Evolutionary conservation across 192 early-diverging fungal genomes (phyloP).

Genomic region (Entomortierella parvispora): DNA sequence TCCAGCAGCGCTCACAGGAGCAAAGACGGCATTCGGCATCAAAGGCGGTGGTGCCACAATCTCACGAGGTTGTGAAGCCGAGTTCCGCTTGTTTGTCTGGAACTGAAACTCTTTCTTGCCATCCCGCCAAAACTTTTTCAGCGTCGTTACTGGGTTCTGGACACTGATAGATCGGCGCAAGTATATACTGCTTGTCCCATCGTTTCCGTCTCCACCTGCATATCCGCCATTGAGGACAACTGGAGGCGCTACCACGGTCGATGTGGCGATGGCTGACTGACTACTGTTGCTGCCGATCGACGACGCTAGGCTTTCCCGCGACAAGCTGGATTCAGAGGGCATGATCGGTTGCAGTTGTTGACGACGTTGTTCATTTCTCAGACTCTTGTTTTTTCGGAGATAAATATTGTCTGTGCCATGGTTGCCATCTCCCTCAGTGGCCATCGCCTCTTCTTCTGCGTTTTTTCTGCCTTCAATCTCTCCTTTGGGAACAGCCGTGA

Average conservation of each 20-base stretch:
- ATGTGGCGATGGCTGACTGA: too few species aligned
- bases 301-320: too few species aligned
- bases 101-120: conserved; percentile 13
- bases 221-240: too few species aligned
- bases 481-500: not conserved
- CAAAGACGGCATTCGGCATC: not conserved
- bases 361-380: too few species aligned
- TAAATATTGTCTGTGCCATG: conserved; percentile 20
- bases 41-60: conserved; percentile 27
- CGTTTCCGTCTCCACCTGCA: conserved; percentile 20
- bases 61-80: not conserved
- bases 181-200: conserved; percentile 21
- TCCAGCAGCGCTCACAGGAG: not conserved
- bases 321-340: too few species aligned
- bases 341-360: too few species aligned
- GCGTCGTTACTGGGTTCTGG: conserved; percentile 16
- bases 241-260: too few species aligned
- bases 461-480: too few species aligned
- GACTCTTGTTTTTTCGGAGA: too few species aligned
- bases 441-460: conserved; percentile 2
- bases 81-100: not conserved
- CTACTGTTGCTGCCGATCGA: too few species aligned
- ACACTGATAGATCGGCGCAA: conserved; percentile 23
- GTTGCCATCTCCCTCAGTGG: conserved; percentile 13
- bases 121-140: conserved; percentile 30